A percentile compares a stretch with the other conserved stretches of the same genome.
These are phyloP conservation scores for Pseudogymnoascus sp. DNA, from an alignment of 2,329 filamentous ascomycete genomes.

Conservation along the genomic window DNA sequence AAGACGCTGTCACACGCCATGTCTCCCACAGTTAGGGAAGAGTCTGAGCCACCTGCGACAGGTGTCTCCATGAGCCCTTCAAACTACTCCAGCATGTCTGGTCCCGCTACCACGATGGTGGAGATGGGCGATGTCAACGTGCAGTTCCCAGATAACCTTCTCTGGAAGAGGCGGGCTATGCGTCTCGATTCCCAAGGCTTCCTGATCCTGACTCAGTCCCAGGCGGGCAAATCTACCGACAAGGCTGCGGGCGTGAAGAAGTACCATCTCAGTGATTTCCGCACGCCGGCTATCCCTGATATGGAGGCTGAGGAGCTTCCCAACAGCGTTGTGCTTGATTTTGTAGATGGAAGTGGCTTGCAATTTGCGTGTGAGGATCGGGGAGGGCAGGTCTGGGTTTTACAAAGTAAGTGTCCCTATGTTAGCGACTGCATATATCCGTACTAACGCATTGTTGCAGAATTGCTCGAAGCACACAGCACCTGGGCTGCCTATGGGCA, in stretches of 20 bases:
- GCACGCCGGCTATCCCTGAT: slow-evolving; percentile 72
- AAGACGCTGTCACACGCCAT: slow-evolving; percentile 29
- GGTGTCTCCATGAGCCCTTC: slow-evolving; percentile 16
- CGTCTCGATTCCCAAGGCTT: slow-evolving; percentile 78
- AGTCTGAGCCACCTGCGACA: slow-evolving; percentile 27
- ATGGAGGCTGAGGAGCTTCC: slow-evolving; percentile 89
- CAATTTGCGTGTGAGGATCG: slow-evolving; percentile 60
- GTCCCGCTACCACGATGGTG: slow-evolving; percentile 19
- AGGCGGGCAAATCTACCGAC: slow-evolving; percentile 28
- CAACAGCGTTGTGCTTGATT: slow-evolving; percentile 65
- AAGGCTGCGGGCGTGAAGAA: slow-evolving; percentile 57
- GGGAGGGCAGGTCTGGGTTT: slow-evolving; percentile 46
- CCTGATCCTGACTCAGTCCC: slow-evolving; percentile 68
- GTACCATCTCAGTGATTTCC: slow-evolving; percentile 83
- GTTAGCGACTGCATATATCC: not conserved
- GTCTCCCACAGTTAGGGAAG: slow-evolving; percentile 31
- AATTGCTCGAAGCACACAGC: slow-evolving; percentile 24
- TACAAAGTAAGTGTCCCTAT: slow-evolving; percentile 33
- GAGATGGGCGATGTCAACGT: slow-evolving; percentile 77
- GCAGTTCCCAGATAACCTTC: slow-evolving; percentile 89
- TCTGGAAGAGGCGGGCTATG: slow-evolving; percentile 93
- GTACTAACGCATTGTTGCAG: slow-evolving; percentile 18
- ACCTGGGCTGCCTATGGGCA: slow-evolving; percentile 22
- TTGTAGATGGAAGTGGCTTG: slow-evolving; percentile 55
- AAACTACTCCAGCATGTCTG: slow-evolving; percentile 37